Evolutionary conservation across 2,329 filamentous ascomycete genomes (phyloP).

Genomic region (Neonectria hederae): DNA sequence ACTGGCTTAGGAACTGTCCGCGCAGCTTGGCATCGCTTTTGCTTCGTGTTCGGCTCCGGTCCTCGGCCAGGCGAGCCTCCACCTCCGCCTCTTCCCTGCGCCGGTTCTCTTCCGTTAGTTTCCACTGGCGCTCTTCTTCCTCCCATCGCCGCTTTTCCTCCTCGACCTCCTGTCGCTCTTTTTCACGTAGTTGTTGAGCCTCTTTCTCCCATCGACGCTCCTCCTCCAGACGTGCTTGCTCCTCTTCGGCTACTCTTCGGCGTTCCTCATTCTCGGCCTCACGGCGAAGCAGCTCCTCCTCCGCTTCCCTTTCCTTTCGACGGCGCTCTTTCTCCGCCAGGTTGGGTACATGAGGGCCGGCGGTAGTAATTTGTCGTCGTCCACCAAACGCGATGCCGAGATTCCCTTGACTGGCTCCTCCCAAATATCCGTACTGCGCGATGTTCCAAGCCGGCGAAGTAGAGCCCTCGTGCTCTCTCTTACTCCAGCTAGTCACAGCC

Average conservation of each 20-base stretch:
- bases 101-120: conserved; percentile 76
- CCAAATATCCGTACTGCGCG: conserved; percentile 98
- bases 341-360: conserved; percentile 80
- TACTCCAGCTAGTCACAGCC: conserved; percentile 88
- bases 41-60: conserved; percentile 69
- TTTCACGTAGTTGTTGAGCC: conserved; percentile 65
- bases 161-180: conserved; percentile 69
- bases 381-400: conserved; percentile 93
- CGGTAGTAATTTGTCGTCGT: conserved; percentile 89
- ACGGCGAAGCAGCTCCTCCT: conserved; percentile 66
- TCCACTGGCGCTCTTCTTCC: conserved; percentile 80
- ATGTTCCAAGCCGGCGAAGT: conserved; percentile 98
- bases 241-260: conserved; percentile 63
- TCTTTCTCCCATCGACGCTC: conserved; percentile 74
- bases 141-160: conserved; percentile 80
- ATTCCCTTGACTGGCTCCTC: conserved; percentile 94
- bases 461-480: conserved; percentile 78
- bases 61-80: conserved; percentile 72
- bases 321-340: conserved; percentile 84
- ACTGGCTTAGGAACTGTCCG: conserved; percentile 88
- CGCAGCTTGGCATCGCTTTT: conserved; percentile 75
- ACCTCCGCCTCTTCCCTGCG: conserved; percentile 77
- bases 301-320: conserved; percentile 64
- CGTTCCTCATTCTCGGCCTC: conserved; percentile 64
- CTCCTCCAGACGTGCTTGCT: conserved; percentile 69